Conservation (phyloP, 495 filamentous ascomycete species). For the Podospora anserina region DNA sequence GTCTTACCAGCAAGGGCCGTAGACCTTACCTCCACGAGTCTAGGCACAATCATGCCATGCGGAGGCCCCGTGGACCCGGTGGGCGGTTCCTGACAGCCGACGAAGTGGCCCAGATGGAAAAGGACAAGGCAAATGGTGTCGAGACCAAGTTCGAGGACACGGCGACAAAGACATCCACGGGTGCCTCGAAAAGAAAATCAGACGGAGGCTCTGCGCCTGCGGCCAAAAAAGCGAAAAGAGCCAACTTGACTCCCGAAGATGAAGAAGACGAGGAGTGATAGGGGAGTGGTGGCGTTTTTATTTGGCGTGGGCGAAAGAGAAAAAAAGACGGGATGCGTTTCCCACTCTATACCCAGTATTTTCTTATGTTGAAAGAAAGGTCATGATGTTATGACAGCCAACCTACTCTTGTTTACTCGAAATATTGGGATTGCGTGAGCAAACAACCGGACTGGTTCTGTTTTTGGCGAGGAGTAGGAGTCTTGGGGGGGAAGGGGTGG, state of each 20-base stretch:
- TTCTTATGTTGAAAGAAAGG: conserved; percentile 24
- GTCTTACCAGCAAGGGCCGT: conserved; percentile 88
- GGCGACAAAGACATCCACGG: conserved; percentile 38
- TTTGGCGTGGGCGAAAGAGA: conserved; percentile 4
- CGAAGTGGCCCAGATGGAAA: conserved; percentile 89
- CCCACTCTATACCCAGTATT: conserved; percentile 28
- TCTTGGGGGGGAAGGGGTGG: conserved; percentile 13
- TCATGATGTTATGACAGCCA: conserved; percentile 38
- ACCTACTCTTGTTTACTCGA: conserved; percentile 28
- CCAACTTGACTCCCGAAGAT: conserved; percentile 43
- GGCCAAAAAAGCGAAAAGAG: conserved; percentile 55
- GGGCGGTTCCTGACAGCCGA: conserved; percentile 98
- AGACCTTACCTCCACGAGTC: conserved; percentile 99
- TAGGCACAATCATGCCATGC: conserved; percentile 98
- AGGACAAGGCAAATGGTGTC: conserved; percentile 41
- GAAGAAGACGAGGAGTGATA: conserved; percentile 50
- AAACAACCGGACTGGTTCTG: conserved; percentile 14
- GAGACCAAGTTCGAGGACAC: conserved; percentile 37
- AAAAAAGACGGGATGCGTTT: conserved; percentile 14
- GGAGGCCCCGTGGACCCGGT: conserved; percentile 90
- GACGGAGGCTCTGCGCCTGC: conserved; percentile 43
- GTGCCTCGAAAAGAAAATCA: conserved; percentile 45
- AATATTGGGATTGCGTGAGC: conserved; percentile 20
- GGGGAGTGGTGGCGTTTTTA: conserved; percentile 36
- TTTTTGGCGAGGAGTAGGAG: conserved; percentile 31